phyloP scores from a whole-genome alignment of 306 rosid genomes.

The Parietaria judaica region DNA sequence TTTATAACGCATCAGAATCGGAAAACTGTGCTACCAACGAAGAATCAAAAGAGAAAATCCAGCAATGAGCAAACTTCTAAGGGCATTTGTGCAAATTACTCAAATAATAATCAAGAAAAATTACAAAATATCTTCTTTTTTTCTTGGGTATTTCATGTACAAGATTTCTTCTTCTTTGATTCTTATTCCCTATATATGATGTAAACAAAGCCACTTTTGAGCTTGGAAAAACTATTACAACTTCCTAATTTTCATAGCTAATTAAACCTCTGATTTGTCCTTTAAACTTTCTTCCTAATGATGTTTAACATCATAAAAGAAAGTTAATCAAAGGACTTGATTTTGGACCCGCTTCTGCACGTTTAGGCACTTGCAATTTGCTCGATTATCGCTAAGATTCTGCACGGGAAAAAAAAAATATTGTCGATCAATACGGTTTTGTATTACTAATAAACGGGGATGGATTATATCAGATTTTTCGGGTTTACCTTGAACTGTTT shows the following conservation, averaged over 20 bases:
- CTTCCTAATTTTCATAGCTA: slow-evolving; percentile 13
- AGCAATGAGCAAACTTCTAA: neutral
- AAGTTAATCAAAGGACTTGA: slow-evolving; percentile 35
- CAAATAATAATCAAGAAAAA: neutral
- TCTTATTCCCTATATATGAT: slow-evolving; percentile 15
- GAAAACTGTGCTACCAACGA: neutral
- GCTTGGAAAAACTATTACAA: slow-evolving; percentile 21
- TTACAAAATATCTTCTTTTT: slow-evolving; percentile 22
- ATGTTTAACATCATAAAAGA: slow-evolving; percentile 15
- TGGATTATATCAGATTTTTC: slow-evolving; percentile 2
- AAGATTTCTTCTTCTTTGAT: slow-evolving; percentile 15
- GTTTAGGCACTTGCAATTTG: slow-evolving; percentile 64
- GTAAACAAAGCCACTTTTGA: slow-evolving; percentile 18
- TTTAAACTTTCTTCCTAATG: slow-evolving; percentile 22
- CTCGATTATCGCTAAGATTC: slow-evolving; percentile 57
- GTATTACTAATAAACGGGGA: no score
- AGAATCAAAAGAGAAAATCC: neutral
- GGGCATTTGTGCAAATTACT: no score
- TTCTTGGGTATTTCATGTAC: slow-evolving; percentile 26
- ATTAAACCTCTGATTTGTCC: slow-evolving; percentile 9
- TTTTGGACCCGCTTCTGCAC: slow-evolving; percentile 39
- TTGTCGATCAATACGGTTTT: neutral
- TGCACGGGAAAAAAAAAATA: slow-evolving; percentile 24
- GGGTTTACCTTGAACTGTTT: slow-evolving; percentile 64
- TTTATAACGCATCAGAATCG: no score